Evolutionary conservation across 371 early-diverging fungal genomes (phyloP).

Genomic region (Syncephalastrum racemosum): DNA sequence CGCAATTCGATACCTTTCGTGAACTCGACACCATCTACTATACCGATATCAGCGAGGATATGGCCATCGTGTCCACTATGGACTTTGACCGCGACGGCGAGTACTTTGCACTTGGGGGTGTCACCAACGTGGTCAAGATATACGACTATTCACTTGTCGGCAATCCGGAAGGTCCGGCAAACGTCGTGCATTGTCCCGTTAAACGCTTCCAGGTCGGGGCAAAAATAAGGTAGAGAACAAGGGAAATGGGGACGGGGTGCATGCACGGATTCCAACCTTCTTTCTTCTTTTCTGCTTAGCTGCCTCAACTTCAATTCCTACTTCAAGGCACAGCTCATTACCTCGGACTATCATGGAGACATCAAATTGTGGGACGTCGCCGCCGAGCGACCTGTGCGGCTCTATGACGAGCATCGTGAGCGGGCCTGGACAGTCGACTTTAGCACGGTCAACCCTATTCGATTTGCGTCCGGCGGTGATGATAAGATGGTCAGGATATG

Average conservation of each 20-base stretch:
- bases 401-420: conserved; percentile 85
- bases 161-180: conserved; percentile 14
- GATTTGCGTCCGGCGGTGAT: conserved; percentile 87
- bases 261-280: not conserved
- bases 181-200: conserved; percentile 64
- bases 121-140: conserved; percentile 87
- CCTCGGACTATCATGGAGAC: conserved; percentile 89
- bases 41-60: conserved; percentile 60
- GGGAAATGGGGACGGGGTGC: not conserved
- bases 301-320: conserved; percentile 89
- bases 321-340: conserved; percentile 75
- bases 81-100: conserved; percentile 92
- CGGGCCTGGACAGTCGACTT: conserved; percentile 93
- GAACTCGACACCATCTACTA: conserved; percentile 77
- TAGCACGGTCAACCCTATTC: conserved; percentile 69
- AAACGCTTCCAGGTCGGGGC: conserved; percentile 56
- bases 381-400: conserved; percentile 56
- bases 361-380: conserved; percentile 85
- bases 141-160: conserved; percentile 72
- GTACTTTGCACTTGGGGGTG: conserved; percentile 92
- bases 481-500: conserved; percentile 90
- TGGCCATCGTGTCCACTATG: conserved; percentile 88
- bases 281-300: conserved; percentile 37
- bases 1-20: conserved; percentile 62
- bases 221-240: conserved; percentile 50